Evolutionary conservation across 495 filamentous ascomycete species (phyloP).

Genomic region (Sordaria brevicollis): DNA sequence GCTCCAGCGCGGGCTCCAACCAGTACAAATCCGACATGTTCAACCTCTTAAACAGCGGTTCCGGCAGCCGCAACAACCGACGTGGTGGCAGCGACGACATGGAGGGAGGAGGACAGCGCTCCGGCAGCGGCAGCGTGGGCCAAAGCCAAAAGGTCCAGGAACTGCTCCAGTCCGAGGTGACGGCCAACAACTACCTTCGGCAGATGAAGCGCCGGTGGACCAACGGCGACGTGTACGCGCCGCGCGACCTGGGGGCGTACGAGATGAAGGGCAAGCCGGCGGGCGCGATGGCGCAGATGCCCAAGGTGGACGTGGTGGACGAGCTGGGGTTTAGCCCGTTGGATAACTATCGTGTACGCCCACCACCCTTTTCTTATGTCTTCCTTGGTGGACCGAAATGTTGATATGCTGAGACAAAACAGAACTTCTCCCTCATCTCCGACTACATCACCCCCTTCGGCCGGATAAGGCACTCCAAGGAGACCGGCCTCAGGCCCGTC

Average conservation of each 20-base stretch:
- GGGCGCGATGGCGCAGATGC: slow-evolving; percentile 7
- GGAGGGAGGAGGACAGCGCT: background rate
- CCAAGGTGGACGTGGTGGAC: slow-evolving; percentile 66
- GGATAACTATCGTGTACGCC: slow-evolving; percentile 69
- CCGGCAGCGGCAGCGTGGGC: background rate
- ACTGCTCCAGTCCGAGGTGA: background rate
- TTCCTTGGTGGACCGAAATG: background rate
- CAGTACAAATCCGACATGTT: background rate
- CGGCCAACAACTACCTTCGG: slow-evolving; percentile 24
- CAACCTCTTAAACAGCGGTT: slow-evolving; percentile 2
- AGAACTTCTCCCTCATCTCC: slow-evolving; percentile 91
- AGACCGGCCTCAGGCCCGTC: slow-evolving; percentile 73
- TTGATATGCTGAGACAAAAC: slow-evolving; percentile 5
- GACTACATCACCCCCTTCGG: slow-evolving; percentile 81
- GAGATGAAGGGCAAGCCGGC: slow-evolving; percentile 58
- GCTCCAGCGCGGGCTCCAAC: slow-evolving; percentile 5
- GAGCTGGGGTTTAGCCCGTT: slow-evolving; percentile 69
- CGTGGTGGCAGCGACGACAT: background rate
- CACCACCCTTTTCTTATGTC: background rate
- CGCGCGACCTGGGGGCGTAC: slow-evolving; percentile 66
- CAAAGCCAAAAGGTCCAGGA: slow-evolving; percentile 7
- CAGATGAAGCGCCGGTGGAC: slow-evolving; percentile 50
- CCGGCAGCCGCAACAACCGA: background rate
- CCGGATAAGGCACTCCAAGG: slow-evolving; percentile 61
- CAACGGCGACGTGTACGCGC: slow-evolving; percentile 77